Conservation (phyloP, 257 asterid genomes). For the Solanum appendiculatum region DNA sequence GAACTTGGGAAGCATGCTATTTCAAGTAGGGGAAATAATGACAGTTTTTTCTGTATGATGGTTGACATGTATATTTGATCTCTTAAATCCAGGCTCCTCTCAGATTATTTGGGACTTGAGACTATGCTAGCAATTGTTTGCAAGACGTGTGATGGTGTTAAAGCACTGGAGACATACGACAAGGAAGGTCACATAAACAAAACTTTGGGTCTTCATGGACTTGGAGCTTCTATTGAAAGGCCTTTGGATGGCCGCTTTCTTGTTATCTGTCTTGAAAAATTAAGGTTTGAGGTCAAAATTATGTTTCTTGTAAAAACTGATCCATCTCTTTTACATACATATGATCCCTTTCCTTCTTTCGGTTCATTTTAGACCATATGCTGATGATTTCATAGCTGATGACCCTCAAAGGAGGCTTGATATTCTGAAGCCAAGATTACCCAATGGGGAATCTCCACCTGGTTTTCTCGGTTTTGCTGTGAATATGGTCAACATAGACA, state of each 20-base stretch:
- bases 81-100: constrained; percentile 46
- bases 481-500: constrained; percentile 62
- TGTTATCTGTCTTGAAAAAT: constrained; percentile 58
- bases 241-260: constrained; percentile 43
- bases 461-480: constrained; percentile 96
- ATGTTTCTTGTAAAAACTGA: neutral
- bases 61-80: constrained; percentile 12
- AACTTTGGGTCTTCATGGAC: constrained; percentile 48
- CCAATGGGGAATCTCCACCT: constrained; percentile 57
- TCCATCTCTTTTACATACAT: neutral
- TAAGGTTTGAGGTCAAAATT: constrained; percentile 33
- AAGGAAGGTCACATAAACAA: constrained; percentile 37
- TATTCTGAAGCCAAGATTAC: constrained; percentile 51
- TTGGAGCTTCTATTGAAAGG: constrained; percentile 42
- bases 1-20: constrained; percentile 1
- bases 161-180: constrained; percentile 53
- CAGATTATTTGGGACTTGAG: constrained; percentile 64
- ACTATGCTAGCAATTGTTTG: constrained; percentile 77
- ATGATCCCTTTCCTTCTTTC: neutral
- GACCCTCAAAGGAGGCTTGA: constrained; percentile 78
- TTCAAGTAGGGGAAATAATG: neutral
- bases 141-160: constrained; percentile 54
- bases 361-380: constrained; percentile 50
- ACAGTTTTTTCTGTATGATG: neutral
- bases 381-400: constrained; percentile 44